Evolutionary conservation across 1,284 basidiomycete genomes (phyloP), one percentile per base, ranked within the genome.

Genomic region (Waitea zeae): DNA sequence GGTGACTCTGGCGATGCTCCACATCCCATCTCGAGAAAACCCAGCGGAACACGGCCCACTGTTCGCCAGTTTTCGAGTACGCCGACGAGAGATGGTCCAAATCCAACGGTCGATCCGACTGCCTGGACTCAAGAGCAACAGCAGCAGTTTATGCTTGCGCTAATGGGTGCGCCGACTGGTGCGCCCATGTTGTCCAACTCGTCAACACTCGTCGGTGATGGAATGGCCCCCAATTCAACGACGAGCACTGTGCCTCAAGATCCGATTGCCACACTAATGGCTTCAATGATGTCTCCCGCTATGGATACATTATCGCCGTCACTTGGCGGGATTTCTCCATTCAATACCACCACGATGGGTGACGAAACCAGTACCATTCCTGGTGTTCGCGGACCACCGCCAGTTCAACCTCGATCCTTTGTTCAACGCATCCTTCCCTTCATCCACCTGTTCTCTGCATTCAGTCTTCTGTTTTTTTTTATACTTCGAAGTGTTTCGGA

Each of bases 61-160:
- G n/a, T n/a, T n/a, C n/a, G n/a, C n/a, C n/a, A n/a, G n/a, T n/a
- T n/a, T n/a, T n/a, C n/a, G n/a, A n/a, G n/a, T n/a, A n/a, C n/a
- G n/a, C n/a, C n/a, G n/a, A n/a, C n/a, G n/a, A n/a, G n/a, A n/a
- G n/a, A n/a, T n/a, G n/a, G n/a, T n/a, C n/a, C n/a, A n/a, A n/a
- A n/a, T n/a, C 38, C 45, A 26, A 45, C 45, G 7, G 52, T 61
- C 2, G 67, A 73, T 43, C 62, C 69, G 0, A 62, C 67, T 1
- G 62, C 62, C 14, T 79, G 71, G 75, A 64, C 68, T 7, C 54
- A 66, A 34, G 70, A 78, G 39, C 70, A 77, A 40, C 75, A 78
- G 44, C 57, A 57, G 36, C 69, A 74, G 43, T 62, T 80, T 41
- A 55, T 80, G 50, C 64, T 66, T 39, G 70, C 22, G 22, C 22